A percentile compares a stretch with the other conserved stretches of the same genome.
Conservation (phyloP, 352 stramenopile species). For the Phytophthora syringae region DNA sequence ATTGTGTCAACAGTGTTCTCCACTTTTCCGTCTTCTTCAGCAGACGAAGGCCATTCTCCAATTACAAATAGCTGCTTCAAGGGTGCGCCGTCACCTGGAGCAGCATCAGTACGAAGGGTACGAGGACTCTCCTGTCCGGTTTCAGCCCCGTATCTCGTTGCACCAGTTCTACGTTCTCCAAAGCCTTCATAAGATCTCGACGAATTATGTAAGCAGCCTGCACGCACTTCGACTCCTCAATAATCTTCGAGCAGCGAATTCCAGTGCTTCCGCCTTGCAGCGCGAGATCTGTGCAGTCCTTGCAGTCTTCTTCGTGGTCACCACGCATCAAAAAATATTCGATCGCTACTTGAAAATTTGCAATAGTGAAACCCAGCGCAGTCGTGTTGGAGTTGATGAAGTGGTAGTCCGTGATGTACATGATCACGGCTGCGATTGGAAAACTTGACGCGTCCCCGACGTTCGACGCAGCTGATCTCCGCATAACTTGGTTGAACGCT, state of each 20-base stretch:
- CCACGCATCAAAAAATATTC: slow-evolving; percentile 77
- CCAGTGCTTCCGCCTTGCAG: slow-evolving; percentile 18
- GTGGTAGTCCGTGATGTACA: slow-evolving; percentile 81
- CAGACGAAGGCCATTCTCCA: slow-evolving; percentile 52
- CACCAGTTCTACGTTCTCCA: slow-evolving; percentile 31
- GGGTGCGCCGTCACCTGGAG: neutral
- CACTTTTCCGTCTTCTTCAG: slow-evolving; percentile 2
- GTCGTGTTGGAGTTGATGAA: slow-evolving; percentile 89
- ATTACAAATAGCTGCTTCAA: slow-evolving; percentile 45
- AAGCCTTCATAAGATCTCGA: slow-evolving; percentile 27
- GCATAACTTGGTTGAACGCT: slow-evolving; percentile 41
- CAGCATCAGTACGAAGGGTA: neutral
- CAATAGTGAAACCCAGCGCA: slow-evolving; percentile 77
- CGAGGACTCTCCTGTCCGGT: slow-evolving; percentile 21
- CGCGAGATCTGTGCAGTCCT: slow-evolving; percentile 24
- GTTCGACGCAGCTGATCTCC: neutral
- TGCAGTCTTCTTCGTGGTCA: slow-evolving; percentile 32
- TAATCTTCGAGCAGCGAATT: slow-evolving; percentile 26
- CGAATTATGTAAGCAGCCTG: slow-evolving; percentile 31
- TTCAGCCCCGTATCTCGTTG: slow-evolving; percentile 23
- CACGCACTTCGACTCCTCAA: slow-evolving; percentile 37
- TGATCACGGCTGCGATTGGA: slow-evolving; percentile 60
- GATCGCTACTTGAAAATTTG: slow-evolving; percentile 82
- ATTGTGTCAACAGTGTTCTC: neutral
- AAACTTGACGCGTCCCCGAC: slow-evolving; percentile 35